These are phyloP conservation scores for Kwoniella bestiolae DNA, from an alignment of 768 basidiomycete species.

Conservation along the genomic window DNA sequence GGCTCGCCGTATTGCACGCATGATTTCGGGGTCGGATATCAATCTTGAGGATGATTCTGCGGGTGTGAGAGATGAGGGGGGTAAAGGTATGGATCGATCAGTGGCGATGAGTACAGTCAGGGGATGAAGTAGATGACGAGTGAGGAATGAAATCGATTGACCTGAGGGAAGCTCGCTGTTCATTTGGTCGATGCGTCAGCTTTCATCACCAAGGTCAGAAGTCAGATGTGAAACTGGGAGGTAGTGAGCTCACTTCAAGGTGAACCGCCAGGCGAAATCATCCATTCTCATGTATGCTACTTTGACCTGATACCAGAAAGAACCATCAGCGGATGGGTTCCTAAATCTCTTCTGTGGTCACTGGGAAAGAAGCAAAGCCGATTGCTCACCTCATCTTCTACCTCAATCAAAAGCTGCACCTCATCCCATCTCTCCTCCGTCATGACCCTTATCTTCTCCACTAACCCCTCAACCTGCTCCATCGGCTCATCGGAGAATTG, in stretches of 20 bases:
- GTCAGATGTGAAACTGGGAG: too few species aligned
- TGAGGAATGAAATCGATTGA: conserved; percentile 12
- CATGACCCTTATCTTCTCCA: conserved; percentile 23
- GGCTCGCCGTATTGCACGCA: conserved; percentile 2
- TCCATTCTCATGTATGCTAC: conserved; percentile 9
- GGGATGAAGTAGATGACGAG: conserved; percentile 25
- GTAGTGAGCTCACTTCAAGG: conserved; percentile 25
- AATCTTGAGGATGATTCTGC: conserved; percentile 10
- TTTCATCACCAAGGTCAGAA: background rate
- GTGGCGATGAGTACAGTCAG: conserved; percentile 15
- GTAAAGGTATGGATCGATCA: conserved; percentile 17
- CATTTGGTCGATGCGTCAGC: background rate
- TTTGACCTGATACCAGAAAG: background rate
- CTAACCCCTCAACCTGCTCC: conserved; percentile 19
- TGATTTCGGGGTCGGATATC: conserved; percentile 19
- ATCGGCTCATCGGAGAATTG: conserved; percentile 26
- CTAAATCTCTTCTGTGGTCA: too few species aligned
- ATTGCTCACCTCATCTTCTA: conserved; percentile 37
- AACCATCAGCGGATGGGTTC: too few species aligned
- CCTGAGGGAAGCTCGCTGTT: conserved; percentile 1
- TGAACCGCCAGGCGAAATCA: conserved; percentile 41
- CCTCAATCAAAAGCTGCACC: conserved; percentile 26
- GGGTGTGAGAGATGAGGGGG: background rate
- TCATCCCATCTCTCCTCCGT: conserved; percentile 30
- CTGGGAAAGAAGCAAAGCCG: too few species aligned